phyloP scores from a whole-genome alignment of 148 eudicot species.

The Rhododendron vialii region DNA sequence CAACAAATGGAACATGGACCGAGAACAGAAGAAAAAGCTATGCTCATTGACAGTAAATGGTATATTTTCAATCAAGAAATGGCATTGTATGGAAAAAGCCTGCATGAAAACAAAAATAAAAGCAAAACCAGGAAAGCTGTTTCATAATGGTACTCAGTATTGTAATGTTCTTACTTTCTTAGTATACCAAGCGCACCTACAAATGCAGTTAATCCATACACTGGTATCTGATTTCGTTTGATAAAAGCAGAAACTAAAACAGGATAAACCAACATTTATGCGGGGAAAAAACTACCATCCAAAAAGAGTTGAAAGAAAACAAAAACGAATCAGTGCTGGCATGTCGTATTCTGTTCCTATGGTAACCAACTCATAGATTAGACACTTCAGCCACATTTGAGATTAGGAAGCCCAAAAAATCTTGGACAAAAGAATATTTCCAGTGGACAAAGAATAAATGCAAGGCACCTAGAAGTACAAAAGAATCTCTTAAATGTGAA shows the following conservation, averaged over 20 bases:
- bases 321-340: neutral
- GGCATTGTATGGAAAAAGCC: neutral
- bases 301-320: neutral
- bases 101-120: neutral
- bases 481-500: constrained; percentile 2
- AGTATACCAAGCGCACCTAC: neutral
- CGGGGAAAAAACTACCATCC: neutral
- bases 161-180: neutral
- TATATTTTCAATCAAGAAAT: neutral
- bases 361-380: neutral
- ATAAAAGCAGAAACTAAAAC: neutral
- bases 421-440: neutral
- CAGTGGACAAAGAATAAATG: neutral
- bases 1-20: neutral
- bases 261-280: neutral
- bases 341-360: neutral
- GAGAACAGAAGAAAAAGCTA: neutral
- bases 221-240: neutral
- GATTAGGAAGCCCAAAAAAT: constrained; percentile 5
- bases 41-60: no score
- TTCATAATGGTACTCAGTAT: neutral
- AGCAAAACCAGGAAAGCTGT: neutral
- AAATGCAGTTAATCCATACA: neutral
- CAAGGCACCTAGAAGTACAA: neutral
- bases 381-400: neutral